These are phyloP conservation scores for Calonectria pauciramosa DNA, from an alignment of 2,329 filamentous ascomycete genomes.

Conservation along the genomic window DNA sequence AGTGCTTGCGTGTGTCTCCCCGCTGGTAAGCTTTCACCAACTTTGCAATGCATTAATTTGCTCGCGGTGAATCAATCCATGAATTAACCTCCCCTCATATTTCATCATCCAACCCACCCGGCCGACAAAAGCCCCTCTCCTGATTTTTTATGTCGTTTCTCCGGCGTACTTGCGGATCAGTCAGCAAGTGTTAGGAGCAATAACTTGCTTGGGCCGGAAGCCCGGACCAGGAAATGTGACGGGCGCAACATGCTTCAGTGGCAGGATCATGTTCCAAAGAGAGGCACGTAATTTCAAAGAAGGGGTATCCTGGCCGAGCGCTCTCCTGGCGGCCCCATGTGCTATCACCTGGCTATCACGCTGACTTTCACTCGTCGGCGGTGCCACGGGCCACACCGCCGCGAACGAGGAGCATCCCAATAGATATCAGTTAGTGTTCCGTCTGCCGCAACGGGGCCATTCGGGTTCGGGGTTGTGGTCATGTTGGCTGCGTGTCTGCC, in stretches of 20 bases:
- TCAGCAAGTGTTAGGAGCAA: slow-evolving; percentile 8
- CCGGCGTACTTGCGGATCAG: slow-evolving; percentile 2
- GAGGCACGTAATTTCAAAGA: slow-evolving; percentile 20
- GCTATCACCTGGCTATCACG: slow-evolving; percentile 7
- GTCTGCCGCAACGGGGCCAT: not conserved
- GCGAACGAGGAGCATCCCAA: not conserved
- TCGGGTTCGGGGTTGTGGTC: not conserved
- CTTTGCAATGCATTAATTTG: not conserved
- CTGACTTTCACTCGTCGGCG: not conserved
- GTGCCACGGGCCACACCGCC: not conserved
- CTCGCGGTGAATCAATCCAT: not conserved
- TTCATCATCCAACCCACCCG: slow-evolving; percentile 8
- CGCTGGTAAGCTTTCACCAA: not conserved
- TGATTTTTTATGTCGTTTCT: not conserved
- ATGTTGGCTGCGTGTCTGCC: slow-evolving; percentile 18
- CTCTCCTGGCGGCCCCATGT: not conserved
- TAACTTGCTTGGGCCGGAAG: slow-evolving; percentile 11
- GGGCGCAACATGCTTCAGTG: slow-evolving; percentile 4
- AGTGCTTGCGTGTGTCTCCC: not conserved
- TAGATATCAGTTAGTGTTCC: slow-evolving; percentile 1
- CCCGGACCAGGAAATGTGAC: slow-evolving; percentile 19
- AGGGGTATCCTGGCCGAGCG: slow-evolving; percentile 16
- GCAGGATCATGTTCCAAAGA: slow-evolving; percentile 4
- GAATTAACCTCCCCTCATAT: slow-evolving; percentile 1
- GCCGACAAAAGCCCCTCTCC: not conserved